Evolutionary conservation across 2,329 filamentous ascomycete species (phyloP).

Genomic region (Sclerotinia spermophila): DNA sequence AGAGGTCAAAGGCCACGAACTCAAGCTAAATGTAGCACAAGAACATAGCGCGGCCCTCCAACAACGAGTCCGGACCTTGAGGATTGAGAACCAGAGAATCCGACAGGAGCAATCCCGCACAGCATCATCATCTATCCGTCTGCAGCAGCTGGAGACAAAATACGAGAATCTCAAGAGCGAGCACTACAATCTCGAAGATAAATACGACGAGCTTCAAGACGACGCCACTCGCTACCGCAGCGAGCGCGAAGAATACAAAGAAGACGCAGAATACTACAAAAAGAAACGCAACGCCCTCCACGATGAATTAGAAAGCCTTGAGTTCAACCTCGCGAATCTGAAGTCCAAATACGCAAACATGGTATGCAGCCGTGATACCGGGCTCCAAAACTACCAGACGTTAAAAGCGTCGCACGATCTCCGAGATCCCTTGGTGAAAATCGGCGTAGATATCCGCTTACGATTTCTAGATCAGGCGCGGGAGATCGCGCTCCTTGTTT

Average conservation of each 20-base stretch:
- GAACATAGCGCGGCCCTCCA: background rate
- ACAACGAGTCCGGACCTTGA: background rate
- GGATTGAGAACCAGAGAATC: background rate
- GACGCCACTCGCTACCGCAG: background rate
- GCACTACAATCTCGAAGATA: background rate
- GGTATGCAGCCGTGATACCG: too few species aligned
- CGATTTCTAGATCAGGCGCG: constrained; percentile 15
- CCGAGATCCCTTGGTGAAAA: constrained; percentile 12
- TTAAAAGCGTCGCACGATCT: background rate
- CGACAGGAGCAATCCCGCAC: background rate
- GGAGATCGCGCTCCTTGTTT: background rate
- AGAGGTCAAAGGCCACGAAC: background rate
- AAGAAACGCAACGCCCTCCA: background rate
- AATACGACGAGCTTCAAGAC: background rate
- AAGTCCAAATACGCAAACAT: background rate
- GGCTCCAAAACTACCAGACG: too few species aligned
- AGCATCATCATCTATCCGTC: background rate
- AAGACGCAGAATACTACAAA: background rate
- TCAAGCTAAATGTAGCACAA: background rate
- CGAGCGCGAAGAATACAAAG: background rate
- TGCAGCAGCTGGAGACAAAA: background rate
- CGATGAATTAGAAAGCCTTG: background rate
- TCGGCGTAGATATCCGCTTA: constrained; percentile 13
- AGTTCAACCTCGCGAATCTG: background rate
- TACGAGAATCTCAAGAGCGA: background rate